These are phyloP conservation scores for Limnanthes douglasii DNA, from an alignment of 345 rosid species.

Conservation along the genomic window DNA sequence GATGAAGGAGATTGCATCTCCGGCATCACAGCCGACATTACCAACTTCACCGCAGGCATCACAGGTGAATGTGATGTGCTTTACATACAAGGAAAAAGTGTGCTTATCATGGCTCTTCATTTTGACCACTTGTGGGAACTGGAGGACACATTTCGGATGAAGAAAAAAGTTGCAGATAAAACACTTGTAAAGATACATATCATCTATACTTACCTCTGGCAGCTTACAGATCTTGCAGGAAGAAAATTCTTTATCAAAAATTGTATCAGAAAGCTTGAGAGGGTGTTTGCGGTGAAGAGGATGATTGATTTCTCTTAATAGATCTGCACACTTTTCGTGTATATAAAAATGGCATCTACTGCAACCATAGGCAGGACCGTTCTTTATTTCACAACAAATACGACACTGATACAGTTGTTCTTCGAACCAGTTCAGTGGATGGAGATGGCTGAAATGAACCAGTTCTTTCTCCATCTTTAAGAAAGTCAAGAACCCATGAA, in stretches of 20 bases:
- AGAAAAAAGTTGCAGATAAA: conserved; percentile 1
- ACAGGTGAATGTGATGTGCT: not conserved
- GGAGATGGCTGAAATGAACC: too few species aligned
- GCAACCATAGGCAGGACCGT: not conserved
- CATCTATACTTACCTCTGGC: not conserved
- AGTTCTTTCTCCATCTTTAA: too few species aligned
- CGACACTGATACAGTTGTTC: too few species aligned
- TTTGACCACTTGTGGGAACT: too few species aligned
- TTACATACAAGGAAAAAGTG: too few species aligned
- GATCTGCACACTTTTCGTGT: conserved; percentile 1
- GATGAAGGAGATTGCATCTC: not conserved
- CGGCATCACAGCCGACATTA: not conserved
- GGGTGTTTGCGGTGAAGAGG: not conserved
- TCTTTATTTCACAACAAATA: too few species aligned
- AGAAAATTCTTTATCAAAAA: too few species aligned
- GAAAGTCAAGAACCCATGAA: too few species aligned
- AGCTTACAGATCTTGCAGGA: not conserved
- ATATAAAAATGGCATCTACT: not conserved
- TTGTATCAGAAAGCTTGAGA: too few species aligned
- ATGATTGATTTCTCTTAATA: not conserved
- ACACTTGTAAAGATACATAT: conserved; percentile 4
- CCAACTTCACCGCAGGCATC: too few species aligned
- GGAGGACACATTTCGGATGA: not conserved
- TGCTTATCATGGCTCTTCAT: too few species aligned
- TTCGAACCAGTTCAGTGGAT: too few species aligned